phyloP scores from a whole-genome alignment of 345 rosid species.

The Arabis hirsuta region DNA sequence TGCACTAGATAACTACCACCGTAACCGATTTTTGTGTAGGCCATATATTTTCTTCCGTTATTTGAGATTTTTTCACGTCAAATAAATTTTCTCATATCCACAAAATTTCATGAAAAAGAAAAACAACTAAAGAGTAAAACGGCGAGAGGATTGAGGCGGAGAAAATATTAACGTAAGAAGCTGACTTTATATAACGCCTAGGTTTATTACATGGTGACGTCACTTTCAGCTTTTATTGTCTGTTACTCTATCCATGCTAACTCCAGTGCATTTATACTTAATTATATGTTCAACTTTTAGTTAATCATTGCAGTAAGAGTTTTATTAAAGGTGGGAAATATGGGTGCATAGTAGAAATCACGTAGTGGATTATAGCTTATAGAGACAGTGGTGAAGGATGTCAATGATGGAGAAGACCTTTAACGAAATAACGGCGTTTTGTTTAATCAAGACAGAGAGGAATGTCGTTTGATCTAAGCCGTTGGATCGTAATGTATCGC shows the following conservation, averaged over 20 bases:
- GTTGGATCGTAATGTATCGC: constrained; percentile 13
- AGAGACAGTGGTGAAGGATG: not conserved
- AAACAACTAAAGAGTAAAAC: not conserved
- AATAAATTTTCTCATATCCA: not conserved
- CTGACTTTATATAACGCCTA: constrained; percentile 15
- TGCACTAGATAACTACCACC: constrained; percentile 40
- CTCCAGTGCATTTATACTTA: not conserved
- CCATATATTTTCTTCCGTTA: constrained; percentile 23
- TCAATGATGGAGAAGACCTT: constrained; percentile 33
- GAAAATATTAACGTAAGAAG: constrained; percentile 18
- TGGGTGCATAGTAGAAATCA: not conserved
- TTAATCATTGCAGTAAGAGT: not conserved
- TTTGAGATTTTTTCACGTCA: constrained; percentile 17
- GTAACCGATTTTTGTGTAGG: constrained; percentile 39
- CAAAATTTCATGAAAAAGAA: not conserved
- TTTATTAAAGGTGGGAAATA: not conserved
- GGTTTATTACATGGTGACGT: constrained; percentile 31
- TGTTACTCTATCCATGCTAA: constrained; percentile 14
- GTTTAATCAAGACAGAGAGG: not conserved
- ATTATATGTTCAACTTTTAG: not conserved
- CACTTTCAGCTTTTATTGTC: not conserved
- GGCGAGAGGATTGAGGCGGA: constrained; percentile 22
- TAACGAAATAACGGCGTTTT: constrained; percentile 33
- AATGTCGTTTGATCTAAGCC: constrained; percentile 4
- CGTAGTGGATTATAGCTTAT: not conserved